A percentile compares a stretch with the other conserved stretches of the same genome.
Conservation (phyloP, 148 eudicot genomes). For the Salicornia ramosissima region DNA sequence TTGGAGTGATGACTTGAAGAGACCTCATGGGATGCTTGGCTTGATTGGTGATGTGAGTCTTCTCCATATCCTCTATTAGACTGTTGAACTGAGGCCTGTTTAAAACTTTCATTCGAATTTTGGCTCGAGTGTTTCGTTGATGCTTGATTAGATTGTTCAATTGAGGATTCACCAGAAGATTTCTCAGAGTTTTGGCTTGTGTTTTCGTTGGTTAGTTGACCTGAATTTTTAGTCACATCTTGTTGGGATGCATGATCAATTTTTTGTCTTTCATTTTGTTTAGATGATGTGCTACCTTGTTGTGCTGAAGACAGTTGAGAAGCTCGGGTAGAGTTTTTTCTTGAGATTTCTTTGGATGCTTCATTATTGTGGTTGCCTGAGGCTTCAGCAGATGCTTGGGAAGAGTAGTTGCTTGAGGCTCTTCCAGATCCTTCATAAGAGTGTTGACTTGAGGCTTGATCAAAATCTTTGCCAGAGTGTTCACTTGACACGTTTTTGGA, state of each 20-base stretch:
- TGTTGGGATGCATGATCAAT: too few relatives aligned
- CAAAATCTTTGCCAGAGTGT: neutral
- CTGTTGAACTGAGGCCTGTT: neutral
- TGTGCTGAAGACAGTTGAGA: too few relatives aligned
- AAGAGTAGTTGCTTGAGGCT: neutral
- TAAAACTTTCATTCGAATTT: too few relatives aligned
- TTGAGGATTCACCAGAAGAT: too few relatives aligned
- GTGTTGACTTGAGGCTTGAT: neutral
- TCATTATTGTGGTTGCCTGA: neutral
- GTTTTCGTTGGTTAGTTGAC: too few relatives aligned
- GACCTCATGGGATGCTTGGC: neutral
- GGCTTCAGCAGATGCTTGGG: neutral
- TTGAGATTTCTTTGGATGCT: neutral
- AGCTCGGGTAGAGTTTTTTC: too few relatives aligned
- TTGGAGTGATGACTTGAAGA: neutral
- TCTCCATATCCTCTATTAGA: neutral
- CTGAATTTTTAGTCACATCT: too few relatives aligned
- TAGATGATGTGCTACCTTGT: too few relatives aligned
- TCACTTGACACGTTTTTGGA: too few relatives aligned
- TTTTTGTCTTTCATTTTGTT: too few relatives aligned
- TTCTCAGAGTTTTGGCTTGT: too few relatives aligned
- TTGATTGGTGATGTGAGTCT: neutral
- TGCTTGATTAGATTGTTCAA: neutral
- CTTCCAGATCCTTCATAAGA: neutral
- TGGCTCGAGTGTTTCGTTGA: neutral